A percentile compares a stretch with the other conserved stretches of the same genome.
phyloP scores from a whole-genome alignment of 2,329 filamentous ascomycete genomes.

The Cytospora paraplurivora region DNA sequence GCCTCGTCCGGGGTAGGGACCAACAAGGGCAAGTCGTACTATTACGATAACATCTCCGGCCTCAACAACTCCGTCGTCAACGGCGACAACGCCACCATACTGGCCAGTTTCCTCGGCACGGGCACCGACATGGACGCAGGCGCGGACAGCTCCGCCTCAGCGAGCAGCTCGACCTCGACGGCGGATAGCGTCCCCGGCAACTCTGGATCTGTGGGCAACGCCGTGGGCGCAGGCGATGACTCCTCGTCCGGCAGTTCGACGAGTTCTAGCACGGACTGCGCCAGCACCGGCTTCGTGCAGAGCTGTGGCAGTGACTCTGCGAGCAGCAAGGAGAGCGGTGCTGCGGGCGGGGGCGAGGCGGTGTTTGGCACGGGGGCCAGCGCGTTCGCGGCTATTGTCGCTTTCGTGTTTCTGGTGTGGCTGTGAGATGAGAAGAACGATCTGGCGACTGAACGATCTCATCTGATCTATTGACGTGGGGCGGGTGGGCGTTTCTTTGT shows the following conservation, averaged over 20 bases:
- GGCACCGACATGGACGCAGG: slow-evolving; percentile 70
- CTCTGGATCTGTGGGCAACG: slow-evolving; percentile 34
- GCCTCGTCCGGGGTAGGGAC: slow-evolving; percentile 62
- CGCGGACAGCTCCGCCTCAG: slow-evolving; percentile 31
- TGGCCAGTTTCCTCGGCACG: slow-evolving; percentile 79
- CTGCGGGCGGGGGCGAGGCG: slow-evolving; percentile 30
- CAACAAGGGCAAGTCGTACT: slow-evolving; percentile 72
- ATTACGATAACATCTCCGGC: slow-evolving; percentile 65
- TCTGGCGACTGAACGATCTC: too few relatives aligned
- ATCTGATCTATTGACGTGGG: not conserved
- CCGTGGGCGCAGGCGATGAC: slow-evolving; percentile 26
- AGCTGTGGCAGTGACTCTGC: slow-evolving; percentile 37
- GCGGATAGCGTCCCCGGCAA: slow-evolving; percentile 37
- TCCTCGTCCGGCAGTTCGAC: slow-evolving; percentile 29
- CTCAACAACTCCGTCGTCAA: slow-evolving; percentile 79
- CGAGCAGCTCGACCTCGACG: slow-evolving; percentile 26
- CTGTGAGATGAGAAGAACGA: slow-evolving; percentile 31
- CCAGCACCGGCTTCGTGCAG: slow-evolving; percentile 45
- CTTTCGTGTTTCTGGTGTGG: slow-evolving; percentile 39
- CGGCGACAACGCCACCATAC: slow-evolving; percentile 71
- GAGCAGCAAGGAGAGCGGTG: slow-evolving; percentile 21
- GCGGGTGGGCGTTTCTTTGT: not conserved
- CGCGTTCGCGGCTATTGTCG: slow-evolving; percentile 41
- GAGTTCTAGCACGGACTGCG: slow-evolving; percentile 36
- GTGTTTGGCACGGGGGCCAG: slow-evolving; percentile 37